These are phyloP conservation scores for Gamarada debralockiae DNA, from an alignment of 495 filamentous ascomycete species.

Conservation along the genomic window DNA sequence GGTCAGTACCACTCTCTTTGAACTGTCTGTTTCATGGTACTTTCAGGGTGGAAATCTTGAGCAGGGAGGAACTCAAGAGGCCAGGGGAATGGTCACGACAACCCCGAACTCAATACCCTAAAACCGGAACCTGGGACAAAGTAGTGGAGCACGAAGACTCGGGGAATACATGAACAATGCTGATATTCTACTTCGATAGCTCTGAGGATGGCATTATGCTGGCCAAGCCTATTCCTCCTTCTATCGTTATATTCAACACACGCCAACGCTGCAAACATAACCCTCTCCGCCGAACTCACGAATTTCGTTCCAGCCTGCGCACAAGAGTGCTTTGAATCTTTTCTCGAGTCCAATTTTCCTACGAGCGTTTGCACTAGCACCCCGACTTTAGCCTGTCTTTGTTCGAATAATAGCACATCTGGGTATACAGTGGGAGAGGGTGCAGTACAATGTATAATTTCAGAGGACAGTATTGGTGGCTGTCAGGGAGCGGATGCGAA, in stretches of 20 bases:
- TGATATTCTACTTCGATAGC: slow-evolving; percentile 12
- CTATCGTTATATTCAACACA: slow-evolving; percentile 13
- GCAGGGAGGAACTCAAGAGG: not conserved
- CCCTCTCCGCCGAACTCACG: slow-evolving; percentile 38
- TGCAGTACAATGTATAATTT: slow-evolving; percentile 57
- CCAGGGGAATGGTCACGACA: no score
- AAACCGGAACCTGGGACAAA: no score
- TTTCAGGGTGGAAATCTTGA: slow-evolving; percentile 1
- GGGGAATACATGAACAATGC: slow-evolving; percentile 6
- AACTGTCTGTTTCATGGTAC: slow-evolving; percentile 2
- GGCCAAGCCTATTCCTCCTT: slow-evolving; percentile 20
- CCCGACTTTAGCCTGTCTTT: slow-evolving; percentile 58
- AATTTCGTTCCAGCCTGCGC: slow-evolving; percentile 62
- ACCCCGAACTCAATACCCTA: no score
- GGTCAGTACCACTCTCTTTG: slow-evolving; percentile 5
- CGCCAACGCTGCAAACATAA: slow-evolving; percentile 19
- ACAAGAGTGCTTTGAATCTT: slow-evolving; percentile 55
- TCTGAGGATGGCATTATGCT: slow-evolving; percentile 26
- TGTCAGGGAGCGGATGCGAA: slow-evolving; percentile 33
- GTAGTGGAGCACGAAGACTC: no score
- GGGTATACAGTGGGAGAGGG: slow-evolving; percentile 70
- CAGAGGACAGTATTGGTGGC: slow-evolving; percentile 35
- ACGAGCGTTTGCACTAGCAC: slow-evolving; percentile 40
- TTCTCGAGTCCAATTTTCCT: slow-evolving; percentile 56
- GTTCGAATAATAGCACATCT: slow-evolving; percentile 49